Percentiles rank a stretch among this genome's conserved stretches.
These are phyloP conservation scores for Nicotiana paniculata DNA, from an alignment of 257 asterid species.

Conservation along the genomic window DNA sequence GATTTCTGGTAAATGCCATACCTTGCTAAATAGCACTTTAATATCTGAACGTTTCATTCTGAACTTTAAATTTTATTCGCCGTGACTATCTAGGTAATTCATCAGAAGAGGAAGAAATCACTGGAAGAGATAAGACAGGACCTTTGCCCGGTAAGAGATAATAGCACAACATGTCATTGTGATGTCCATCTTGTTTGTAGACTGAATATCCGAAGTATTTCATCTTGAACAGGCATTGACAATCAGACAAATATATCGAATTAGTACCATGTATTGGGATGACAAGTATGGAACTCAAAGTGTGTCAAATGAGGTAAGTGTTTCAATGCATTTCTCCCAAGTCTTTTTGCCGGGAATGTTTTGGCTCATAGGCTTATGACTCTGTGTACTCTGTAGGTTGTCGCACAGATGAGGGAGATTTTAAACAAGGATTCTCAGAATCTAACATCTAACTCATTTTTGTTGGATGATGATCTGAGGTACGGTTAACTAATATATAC, in stretches of 20 bases:
- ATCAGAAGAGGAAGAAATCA: constrained; percentile 92
- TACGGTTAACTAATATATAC: not conserved
- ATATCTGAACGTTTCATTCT: not conserved
- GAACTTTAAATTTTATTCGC: constrained; percentile 12
- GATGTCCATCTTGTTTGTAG: not conserved
- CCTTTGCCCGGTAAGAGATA: constrained; percentile 79
- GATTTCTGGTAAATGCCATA: constrained; percentile 66
- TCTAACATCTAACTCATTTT: constrained; percentile 81
- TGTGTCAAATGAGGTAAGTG: constrained; percentile 84
- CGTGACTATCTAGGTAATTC: constrained; percentile 63
- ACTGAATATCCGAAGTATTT: constrained; percentile 1
- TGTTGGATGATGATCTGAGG: constrained; percentile 98
- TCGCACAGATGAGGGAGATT: constrained; percentile 90
- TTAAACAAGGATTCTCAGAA: constrained; percentile 85
- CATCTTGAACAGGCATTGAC: constrained; percentile 60
- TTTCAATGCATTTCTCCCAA: not conserved
- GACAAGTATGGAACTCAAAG: constrained; percentile 98
- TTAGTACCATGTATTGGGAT: constrained; percentile 99
- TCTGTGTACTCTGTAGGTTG: constrained; percentile 56
- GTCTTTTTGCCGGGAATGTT: not conserved
- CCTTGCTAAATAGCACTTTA: constrained; percentile 6
- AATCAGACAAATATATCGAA: constrained; percentile 89
- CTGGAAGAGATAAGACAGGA: constrained; percentile 92
- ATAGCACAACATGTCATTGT: not conserved
- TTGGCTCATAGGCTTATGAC: not conserved